These are phyloP conservation scores for Alliaria petiolata DNA, from an alignment of 345 rosid species.

Conservation along the genomic window DNA sequence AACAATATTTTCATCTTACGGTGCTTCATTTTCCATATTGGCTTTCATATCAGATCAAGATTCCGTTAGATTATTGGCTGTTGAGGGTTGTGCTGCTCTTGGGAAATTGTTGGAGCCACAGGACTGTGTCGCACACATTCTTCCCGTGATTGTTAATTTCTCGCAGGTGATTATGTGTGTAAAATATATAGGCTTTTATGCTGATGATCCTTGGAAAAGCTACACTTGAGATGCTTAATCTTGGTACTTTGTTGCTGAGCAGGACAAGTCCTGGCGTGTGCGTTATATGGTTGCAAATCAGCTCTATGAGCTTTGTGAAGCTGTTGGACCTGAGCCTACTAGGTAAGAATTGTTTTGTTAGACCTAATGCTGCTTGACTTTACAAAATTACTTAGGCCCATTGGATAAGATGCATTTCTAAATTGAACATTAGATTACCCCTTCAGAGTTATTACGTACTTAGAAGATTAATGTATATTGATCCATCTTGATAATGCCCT, in stretches of 20 bases:
- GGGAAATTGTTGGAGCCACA: constrained; percentile 77
- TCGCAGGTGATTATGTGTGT: constrained; percentile 50
- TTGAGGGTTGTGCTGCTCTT: constrained; percentile 78
- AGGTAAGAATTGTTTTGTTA: constrained; percentile 44
- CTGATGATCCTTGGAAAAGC: neutral
- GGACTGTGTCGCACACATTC: constrained; percentile 66
- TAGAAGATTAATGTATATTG: neutral
- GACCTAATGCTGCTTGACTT: neutral
- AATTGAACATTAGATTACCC: neutral
- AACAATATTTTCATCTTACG: neutral
- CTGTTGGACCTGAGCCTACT: constrained; percentile 91
- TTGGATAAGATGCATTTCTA: neutral
- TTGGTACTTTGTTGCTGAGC: constrained; percentile 9
- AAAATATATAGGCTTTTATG: neutral
- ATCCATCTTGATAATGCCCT: neutral
- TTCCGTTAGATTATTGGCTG: constrained; percentile 72
- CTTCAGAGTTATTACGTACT: neutral
- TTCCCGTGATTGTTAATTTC: constrained; percentile 74
- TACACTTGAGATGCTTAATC: constrained; percentile 28
- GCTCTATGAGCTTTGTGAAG: constrained; percentile 94
- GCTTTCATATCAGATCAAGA: constrained; percentile 58
- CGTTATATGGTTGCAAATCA: constrained; percentile 98
- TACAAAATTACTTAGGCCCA: neutral
- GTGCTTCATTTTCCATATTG: neutral
- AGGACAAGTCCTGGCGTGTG: constrained; percentile 99